Evolutionary conservation across 73 alveolate species (phyloP).

Genomic region (Paramecium pentaurelia): DNA sequence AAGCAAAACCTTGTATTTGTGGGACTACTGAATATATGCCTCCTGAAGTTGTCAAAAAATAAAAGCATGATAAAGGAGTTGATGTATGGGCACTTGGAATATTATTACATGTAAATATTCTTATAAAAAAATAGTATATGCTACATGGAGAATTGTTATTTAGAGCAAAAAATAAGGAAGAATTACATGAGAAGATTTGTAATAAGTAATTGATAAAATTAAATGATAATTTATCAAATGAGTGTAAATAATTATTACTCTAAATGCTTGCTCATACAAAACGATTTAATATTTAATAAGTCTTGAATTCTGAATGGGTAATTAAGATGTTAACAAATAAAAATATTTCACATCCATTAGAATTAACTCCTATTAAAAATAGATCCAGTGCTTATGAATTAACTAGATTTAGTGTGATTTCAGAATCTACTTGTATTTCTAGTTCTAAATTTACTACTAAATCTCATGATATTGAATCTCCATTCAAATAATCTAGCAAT

Average conservation of each 20-base stretch:
- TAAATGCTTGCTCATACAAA: conserved; percentile 23
- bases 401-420: not conserved
- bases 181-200: not conserved
- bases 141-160: conserved; percentile 1
- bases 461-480: not conserved
- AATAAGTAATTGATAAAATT: not conserved
- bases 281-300: not conserved
- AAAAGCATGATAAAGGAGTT: conserved; percentile 3
- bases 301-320: not conserved
- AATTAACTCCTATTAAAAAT: not conserved
- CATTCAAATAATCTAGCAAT: not conserved
- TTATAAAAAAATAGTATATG: not conserved
- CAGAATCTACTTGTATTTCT: not conserved
- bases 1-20: conserved; percentile 15
- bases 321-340: not conserved
- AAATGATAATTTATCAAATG: not conserved
- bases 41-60: not conserved
- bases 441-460: conserved; percentile 1
- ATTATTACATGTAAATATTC: not conserved
- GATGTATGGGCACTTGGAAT: conserved; percentile 45
- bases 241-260: not conserved
- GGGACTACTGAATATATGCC: conserved; percentile 50
- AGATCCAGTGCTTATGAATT: conserved; percentile 33
- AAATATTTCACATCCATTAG: not conserved
- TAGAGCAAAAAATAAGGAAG: not conserved